Percentiles rank a stretch among this genome's conserved stretches.
These are phyloP conservation scores for Orychophragmus violaceus DNA, from an alignment of 345 rosid species.

Conservation along the genomic window DNA sequence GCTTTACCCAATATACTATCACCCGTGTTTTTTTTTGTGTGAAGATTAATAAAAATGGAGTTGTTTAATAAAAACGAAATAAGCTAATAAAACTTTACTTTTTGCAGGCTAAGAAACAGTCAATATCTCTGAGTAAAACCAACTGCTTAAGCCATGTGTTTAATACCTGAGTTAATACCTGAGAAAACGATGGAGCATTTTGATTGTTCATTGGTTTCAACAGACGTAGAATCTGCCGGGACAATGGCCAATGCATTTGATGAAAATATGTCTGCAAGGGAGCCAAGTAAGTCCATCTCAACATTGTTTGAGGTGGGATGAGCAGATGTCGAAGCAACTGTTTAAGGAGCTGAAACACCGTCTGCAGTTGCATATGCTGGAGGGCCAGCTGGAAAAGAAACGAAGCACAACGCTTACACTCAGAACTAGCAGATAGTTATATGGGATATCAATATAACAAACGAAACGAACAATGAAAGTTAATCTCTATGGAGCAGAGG, in stretches of 20 bases:
- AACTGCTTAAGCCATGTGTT: neutral
- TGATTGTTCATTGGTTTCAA: conserved; percentile 42
- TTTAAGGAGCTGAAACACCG: conserved; percentile 32
- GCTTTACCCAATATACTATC: too few relatives aligned
- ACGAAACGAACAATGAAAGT: neutral
- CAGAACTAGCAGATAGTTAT: neutral
- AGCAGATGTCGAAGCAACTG: conserved; percentile 26
- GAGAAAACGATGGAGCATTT: conserved; percentile 48
- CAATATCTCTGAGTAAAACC: neutral
- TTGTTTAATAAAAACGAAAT: too few relatives aligned
- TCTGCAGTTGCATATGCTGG: conserved; percentile 28
- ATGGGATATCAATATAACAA: neutral
- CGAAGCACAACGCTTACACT: neutral
- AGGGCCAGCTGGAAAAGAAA: conserved; percentile 22
- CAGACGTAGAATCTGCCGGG: conserved; percentile 44
- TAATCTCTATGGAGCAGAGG: neutral
- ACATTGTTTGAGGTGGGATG: too few relatives aligned
- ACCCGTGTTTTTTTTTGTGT: too few relatives aligned
- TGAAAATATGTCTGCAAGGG: conserved; percentile 58
- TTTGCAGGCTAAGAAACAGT: too few relatives aligned
- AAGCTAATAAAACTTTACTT: too few relatives aligned
- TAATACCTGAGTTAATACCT: conserved; percentile 61
- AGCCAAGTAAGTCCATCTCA: too few relatives aligned
- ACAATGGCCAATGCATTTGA: conserved; percentile 53
- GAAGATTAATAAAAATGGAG: too few relatives aligned